Conservation (phyloP, 164 flowering plant genomes). For the Tetracentron sinense region DNA sequence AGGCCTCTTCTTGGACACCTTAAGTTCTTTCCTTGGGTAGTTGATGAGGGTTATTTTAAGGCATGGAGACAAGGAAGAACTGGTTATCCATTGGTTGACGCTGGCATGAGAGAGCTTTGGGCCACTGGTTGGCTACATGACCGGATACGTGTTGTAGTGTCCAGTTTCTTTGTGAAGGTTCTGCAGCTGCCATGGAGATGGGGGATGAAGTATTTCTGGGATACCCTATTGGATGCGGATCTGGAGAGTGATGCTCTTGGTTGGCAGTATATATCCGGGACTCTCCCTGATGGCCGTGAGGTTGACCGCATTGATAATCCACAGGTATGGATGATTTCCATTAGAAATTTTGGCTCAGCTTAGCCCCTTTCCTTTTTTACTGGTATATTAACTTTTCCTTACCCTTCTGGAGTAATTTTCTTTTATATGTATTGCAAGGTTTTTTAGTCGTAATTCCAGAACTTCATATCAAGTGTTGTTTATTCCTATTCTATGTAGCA, state of each 20-base stretch:
- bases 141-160: conserved; percentile 86
- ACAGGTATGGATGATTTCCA: conserved; percentile 42
- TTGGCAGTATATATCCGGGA: conserved; percentile 96
- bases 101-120: conserved; percentile 99
- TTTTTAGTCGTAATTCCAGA: too few relatives aligned
- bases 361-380: background rate
- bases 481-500: too few relatives aligned
- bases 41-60: conserved; percentile 76
- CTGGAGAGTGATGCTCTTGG: conserved; percentile 97
- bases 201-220: conserved; percentile 99
- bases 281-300: conserved; percentile 92
- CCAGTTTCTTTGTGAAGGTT: conserved; percentile 97
- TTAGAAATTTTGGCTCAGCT: background rate
- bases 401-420: too few relatives aligned
- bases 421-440: too few relatives aligned
- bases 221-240: conserved; percentile 96
- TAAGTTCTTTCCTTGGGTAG: conserved; percentile 87
- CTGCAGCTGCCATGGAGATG: conserved; percentile 96
- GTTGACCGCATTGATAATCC: conserved; percentile 91
- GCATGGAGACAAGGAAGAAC: conserved; percentile 98
- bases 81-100: conserved; percentile 96
- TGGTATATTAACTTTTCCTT: background rate
- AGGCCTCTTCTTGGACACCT: conserved; percentile 92
- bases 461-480: too few relatives aligned
- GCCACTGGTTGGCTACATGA: conserved; percentile 98